Conservation (phyloP, 2,329 filamentous ascomycete species). For the Colletotrichum musae region DNA sequence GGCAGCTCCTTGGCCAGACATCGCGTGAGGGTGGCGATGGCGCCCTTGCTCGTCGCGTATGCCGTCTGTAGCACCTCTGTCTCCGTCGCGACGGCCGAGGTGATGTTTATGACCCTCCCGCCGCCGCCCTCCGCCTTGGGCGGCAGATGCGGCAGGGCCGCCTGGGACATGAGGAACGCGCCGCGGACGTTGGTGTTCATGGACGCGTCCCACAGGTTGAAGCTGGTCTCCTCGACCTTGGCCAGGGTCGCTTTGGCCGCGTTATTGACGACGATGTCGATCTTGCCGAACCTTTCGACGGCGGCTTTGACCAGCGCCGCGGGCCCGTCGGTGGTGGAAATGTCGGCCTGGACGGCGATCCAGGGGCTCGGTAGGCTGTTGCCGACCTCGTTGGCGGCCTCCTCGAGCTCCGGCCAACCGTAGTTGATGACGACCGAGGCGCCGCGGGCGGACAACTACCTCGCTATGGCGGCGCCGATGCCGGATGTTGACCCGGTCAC, state of each 20-base stretch:
- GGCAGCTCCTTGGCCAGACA: conserved; percentile 61
- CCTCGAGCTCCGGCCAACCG: conserved; percentile 48
- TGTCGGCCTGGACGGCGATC: conserved; percentile 59
- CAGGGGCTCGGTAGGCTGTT: conserved; percentile 42
- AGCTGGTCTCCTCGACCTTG: conserved; percentile 54
- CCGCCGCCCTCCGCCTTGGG: conserved; percentile 37
- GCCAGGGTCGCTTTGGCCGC: conserved; percentile 54
- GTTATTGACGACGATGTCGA: conserved; percentile 58
- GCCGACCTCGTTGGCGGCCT: neutral
- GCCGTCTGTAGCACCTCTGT: conserved; percentile 58
- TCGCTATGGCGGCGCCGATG: conserved; percentile 61
- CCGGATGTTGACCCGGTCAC: conserved; percentile 61
- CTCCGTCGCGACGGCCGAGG: conserved; percentile 52
- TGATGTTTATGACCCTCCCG: conserved; percentile 61
- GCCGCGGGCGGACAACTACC: conserved; percentile 60
- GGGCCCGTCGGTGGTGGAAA: conserved; percentile 55
- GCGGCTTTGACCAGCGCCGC: conserved; percentile 52
- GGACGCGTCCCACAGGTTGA: conserved; percentile 55
- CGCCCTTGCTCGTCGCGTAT: conserved; percentile 65
- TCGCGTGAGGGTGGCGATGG: conserved; percentile 62
- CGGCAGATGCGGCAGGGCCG: conserved; percentile 55
- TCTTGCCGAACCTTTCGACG: conserved; percentile 50
- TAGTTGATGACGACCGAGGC: conserved; percentile 66
- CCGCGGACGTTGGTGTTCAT: conserved; percentile 59
- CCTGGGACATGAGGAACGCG: conserved; percentile 59